Conservation (phyloP, 208 protist genomes). For the Sergeia podlipaevii region DNA sequence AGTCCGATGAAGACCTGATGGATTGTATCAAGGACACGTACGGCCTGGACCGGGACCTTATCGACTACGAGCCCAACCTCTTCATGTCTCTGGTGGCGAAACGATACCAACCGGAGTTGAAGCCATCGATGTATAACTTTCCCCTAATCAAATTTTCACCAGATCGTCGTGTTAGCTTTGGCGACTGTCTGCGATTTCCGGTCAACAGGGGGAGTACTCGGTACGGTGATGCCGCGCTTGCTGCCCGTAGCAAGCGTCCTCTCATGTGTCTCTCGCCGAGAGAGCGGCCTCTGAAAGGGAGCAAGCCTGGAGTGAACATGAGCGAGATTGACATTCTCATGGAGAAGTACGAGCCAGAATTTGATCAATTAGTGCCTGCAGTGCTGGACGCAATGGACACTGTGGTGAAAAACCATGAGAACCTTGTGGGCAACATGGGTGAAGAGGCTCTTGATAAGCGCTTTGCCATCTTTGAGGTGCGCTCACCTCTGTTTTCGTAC, state of each 20-base stretch:
- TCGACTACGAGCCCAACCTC: conserved; percentile 58
- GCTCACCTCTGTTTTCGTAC: conserved; percentile 19
- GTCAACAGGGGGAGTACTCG: conserved; percentile 18
- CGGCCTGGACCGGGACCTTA: conserved; percentile 27
- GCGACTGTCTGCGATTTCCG: conserved; percentile 37
- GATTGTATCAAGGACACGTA: conserved; percentile 17
- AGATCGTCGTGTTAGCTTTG: conserved; percentile 43
- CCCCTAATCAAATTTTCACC: conserved; percentile 23
- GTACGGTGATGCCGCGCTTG: conserved; percentile 23
- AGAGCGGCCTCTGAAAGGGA: conserved; percentile 51
- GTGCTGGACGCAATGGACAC: conserved; percentile 60
- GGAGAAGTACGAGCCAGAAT: conserved; percentile 81
- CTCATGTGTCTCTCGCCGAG: conserved; percentile 58
- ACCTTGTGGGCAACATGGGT: conserved; percentile 8
- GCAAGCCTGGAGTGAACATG: conserved; percentile 5
- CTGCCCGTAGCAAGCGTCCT: conserved; percentile 25
- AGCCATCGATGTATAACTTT: conserved; percentile 44
- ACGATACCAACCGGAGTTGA: conserved; percentile 35
- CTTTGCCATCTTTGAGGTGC: conserved; percentile 23
- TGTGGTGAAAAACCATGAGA: conserved; percentile 43
- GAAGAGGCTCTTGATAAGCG: conserved; percentile 14
- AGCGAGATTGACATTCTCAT: conserved; percentile 78
- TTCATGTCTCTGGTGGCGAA: conserved; percentile 41
- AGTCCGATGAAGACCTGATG: conserved; percentile 31
- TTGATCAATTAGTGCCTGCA: conserved; percentile 66